Base-by-base conservation (phyloP, 345 rosid genomes). In the Eutrema heterophyllum region DNA sequence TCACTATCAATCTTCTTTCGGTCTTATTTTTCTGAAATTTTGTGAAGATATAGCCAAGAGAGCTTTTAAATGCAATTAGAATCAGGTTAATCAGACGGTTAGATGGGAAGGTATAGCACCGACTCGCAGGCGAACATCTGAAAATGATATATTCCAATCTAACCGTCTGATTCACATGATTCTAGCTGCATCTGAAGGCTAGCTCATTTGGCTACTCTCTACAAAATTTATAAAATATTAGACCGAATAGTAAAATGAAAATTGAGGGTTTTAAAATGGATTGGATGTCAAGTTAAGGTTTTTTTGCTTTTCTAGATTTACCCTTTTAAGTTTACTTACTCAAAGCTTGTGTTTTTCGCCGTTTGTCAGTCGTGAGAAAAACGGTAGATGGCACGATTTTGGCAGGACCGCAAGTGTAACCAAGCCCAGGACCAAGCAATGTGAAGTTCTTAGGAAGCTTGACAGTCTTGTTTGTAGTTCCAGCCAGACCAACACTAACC, bases 331-430 rank as follows among this genome's bases (percentile, higher is more conserved):
- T 46, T 69, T 54, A 79, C 93, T 82, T 80, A 93, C 98, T 78
- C 58, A 90, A 72, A 54, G 98, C 96, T 81, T 93, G 97, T 72
- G 90, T 86, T 61, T 79, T 87, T 30, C 98, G 60, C 4, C 88
- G 86, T 30, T 78, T 79, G 36, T 90, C 97, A 43, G 89, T 58
- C 9, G 91, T 75, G 73, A 88, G 84, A 74, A 91, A 91, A 61
- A 13, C 80, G 9, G 91, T 80, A 27, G 96, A 51, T 41, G 92
- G 89, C 45, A 88, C 96, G 52, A 88, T 53, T 55, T 83, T 91
- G 51, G 97, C 90, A 60, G 92, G 96, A 40, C 96, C 87, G 21
- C 98, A 91, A 46, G 94, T 91, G 86, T 91, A 93, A 9, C 98
- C 97, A 4, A 82, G 96, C 7, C 94, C 93, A 0, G 94, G 94